Evolutionary conservation across 2,329 filamentous ascomycete genomes (phyloP).

Genomic region (Xylariaceae sp.): DNA sequence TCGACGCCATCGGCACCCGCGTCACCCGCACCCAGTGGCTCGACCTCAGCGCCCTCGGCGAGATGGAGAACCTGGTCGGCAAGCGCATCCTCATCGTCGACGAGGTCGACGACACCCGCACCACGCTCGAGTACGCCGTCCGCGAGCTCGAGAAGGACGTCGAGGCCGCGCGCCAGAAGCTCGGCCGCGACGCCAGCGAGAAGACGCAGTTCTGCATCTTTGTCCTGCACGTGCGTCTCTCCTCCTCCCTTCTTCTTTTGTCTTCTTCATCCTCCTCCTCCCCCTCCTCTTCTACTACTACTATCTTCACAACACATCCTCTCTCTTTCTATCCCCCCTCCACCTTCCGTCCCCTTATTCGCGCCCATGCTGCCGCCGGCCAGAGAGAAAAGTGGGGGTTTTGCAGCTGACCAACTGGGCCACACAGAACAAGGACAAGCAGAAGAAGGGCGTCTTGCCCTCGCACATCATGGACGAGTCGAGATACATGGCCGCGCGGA

Average conservation of each 20-base stretch:
- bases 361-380: too few species aligned
- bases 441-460: constrained; percentile 84
- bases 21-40: constrained; percentile 98
- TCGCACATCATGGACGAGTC: constrained; percentile 64
- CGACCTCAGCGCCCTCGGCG: constrained; percentile 62
- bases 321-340: too few species aligned
- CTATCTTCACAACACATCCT: too few species aligned
- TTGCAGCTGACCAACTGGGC: constrained; percentile 1
- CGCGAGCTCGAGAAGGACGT: constrained; percentile 84
- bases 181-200: constrained; percentile 59
- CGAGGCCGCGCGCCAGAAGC: constrained; percentile 64
- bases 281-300: too few species aligned
- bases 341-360: too few species aligned
- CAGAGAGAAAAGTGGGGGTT: too few species aligned
- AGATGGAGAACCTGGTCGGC: constrained; percentile 71
- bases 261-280: too few species aligned
- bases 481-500: constrained; percentile 78
- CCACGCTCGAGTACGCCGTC: constrained; percentile 73
- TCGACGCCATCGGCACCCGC: constrained; percentile 81
- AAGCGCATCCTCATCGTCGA: constrained; percentile 82
- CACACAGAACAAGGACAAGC: constrained; percentile 85
- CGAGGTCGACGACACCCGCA: constrained; percentile 76
- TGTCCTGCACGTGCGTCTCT: constrained; percentile 73
- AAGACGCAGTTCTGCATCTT: constrained; percentile 91
- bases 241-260: neutral